Evolutionary conservation across 2,329 filamentous ascomycete genomes (phyloP), one percentile per base, ranked within the genome.

Genomic region (Sclerotinia sclerotiorum): DNA sequence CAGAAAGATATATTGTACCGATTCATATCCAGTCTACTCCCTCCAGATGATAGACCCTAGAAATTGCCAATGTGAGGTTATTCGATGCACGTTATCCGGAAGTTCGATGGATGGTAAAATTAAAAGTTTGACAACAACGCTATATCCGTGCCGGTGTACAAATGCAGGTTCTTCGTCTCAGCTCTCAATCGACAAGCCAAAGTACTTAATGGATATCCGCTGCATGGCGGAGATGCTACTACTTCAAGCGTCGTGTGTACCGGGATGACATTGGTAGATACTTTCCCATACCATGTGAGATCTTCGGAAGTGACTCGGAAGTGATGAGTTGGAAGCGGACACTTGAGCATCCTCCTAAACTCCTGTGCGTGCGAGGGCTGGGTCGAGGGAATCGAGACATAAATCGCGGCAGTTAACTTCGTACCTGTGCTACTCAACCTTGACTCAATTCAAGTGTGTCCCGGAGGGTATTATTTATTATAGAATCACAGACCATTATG

Each of bases 331-430:
- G n/a, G 15, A 27, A 51, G 6, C n/a, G 60, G 46, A 63, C 27
- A 52, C 8, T 27, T 51, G 21, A 62, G 27, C 32, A 10, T 35
- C 46, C 13, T 35, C 58, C 44, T 24, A 6, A 39, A 24, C 29
- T 24, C 42, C 48, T 5, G 58, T 24, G 35, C 46, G 29, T 19
- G 32, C 32, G 29, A 19, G n/a, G 44, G 19, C 46, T 35, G 17
- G 17, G 29, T n/a, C 55, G 8, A 35, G 29, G 27, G 44, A 15
- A 27, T 35, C 5, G 21, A 35, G 42, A n/a, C 27, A 44, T 48
- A 48, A 17, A 49, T 39, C 27, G 54, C 64, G 64, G 54, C 19
- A 60, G 54, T 65, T 66, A 29, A 32, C n/a, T 48, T 48, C 29
- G 44, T 17, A 51, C 35, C 21, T 60, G 24, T 29, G 49, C 64